Base-by-base conservation (phyloP, 371 early-diverging fungal species). In the Lichtheimia hyalospora region DNA sequence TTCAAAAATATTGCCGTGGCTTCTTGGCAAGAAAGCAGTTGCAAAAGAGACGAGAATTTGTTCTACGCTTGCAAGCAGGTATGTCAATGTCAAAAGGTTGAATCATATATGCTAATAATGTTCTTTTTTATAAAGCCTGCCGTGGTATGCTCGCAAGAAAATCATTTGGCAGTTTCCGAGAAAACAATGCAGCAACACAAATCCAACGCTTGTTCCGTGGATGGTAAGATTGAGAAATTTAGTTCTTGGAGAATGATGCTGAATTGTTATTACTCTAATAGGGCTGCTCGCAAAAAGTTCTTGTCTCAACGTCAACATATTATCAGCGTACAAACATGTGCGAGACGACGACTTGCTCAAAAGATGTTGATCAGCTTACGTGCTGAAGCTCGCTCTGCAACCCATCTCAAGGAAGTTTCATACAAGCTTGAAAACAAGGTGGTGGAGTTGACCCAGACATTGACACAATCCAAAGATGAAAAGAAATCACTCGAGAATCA, bases 361-460 rank as follows among this genome's bases (percentile, higher is more conserved):
- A 77, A 81, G 59, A 77, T 77, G 54, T 74, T 95, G 48, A 65
- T 70, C n/a, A 43, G 61, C 46, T 79, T 91, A 52, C 89, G 91
- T 64, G 84, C 82, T 20, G 97, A 99, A 70, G 92, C 92, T 12
- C 79, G 90, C 50, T 93, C 94, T 18, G 93, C 93, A 5, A 91
- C 86, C 49, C 96, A 95, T 68, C 84, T 96, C 69, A 92, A 95
- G 72, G 94, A 96, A 68, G 84, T 90, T 14, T 93, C 96, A 5
- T 91, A 91, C 75, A 88, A 90, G 73, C 82, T 99, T 7, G 98
- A 99, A 71, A 92, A 87, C 80, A 98, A 96, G 83, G 91, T 99
- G 53, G 88, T 98, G 54, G 94, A 92, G 73, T 81, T 98, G 60
- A 95, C 96, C n/a, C 93, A 92, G 74, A 78, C 75, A 44, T 70